phyloP scores from a whole-genome alignment of 192 early-diverging fungal species.

The Mortierella hygrophila region DNA sequence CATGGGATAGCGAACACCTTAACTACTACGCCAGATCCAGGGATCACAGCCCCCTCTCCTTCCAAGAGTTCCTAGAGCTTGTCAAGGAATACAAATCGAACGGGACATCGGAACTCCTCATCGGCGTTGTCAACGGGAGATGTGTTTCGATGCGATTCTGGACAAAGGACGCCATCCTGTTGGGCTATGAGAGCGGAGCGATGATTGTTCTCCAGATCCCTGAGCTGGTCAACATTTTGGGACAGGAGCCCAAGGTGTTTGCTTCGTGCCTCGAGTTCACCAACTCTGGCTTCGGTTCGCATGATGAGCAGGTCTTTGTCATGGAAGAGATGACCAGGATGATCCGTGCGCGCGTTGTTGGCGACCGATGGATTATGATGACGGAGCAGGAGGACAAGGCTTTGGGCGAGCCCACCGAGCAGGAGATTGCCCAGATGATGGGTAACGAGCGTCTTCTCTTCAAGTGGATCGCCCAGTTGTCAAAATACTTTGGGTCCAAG shows the following conservation, averaged over 20 bases:
- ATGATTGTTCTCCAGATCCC: slow-evolving; percentile 63
- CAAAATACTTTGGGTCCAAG: slow-evolving; percentile 30
- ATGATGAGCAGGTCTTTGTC: slow-evolving; percentile 56
- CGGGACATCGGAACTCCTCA: slow-evolving; percentile 27
- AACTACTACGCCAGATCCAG: slow-evolving; percentile 59
- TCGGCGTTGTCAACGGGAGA: slow-evolving; percentile 58
- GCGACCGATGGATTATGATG: slow-evolving; percentile 52
- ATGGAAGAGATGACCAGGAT: slow-evolving; percentile 57
- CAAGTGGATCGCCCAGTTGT: slow-evolving; percentile 41
- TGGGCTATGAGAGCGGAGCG: slow-evolving; percentile 66
- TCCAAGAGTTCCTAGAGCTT: slow-evolving; percentile 42
- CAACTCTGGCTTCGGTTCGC: slow-evolving; percentile 29
- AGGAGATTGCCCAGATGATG: slow-evolving; percentile 55
- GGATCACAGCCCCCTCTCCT: slow-evolving; percentile 49
- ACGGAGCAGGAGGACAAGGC: slow-evolving; percentile 47
- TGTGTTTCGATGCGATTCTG: slow-evolving; percentile 67
- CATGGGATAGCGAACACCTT: slow-evolving; percentile 54
- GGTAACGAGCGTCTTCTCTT: slow-evolving; percentile 43
- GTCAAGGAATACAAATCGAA: slow-evolving; percentile 48
- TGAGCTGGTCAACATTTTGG: slow-evolving; percentile 58
- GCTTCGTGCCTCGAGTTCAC: slow-evolving; percentile 59
- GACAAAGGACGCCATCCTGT: slow-evolving; percentile 61
- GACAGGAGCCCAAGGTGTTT: slow-evolving; percentile 58
- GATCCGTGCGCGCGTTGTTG: slow-evolving; percentile 57
- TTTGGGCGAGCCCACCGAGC: slow-evolving; percentile 40